Evolutionary conservation across 371 early-diverging fungal genomes (phyloP).

Genomic region (Saksenaea vasiformis): DNA sequence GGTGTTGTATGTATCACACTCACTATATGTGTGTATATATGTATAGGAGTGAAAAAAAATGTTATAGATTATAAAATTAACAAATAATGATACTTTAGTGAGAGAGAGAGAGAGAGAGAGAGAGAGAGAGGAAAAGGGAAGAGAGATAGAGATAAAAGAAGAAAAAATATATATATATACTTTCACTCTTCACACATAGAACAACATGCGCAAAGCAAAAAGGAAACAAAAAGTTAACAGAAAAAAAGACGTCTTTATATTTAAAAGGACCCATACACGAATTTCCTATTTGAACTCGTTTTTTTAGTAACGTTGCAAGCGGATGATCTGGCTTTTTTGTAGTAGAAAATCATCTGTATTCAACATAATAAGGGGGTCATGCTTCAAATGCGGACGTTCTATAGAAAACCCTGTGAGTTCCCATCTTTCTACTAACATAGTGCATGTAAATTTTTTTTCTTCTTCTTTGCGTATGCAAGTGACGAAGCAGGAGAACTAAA

Average conservation of each 20-base stretch:
- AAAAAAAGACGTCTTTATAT: neutral
- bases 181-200: neutral
- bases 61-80: no score
- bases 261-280: neutral
- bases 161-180: neutral
- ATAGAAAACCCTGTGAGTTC: conserved; percentile 7
- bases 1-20: no score
- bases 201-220: neutral
- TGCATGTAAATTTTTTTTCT: neutral
- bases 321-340: conserved; percentile 1
- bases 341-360: conserved; percentile 1
- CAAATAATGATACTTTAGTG: neutral
- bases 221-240: neutral
- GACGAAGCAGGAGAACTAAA: neutral
- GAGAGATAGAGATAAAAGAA: neutral
- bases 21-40: no score
- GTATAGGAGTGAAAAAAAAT: no score
- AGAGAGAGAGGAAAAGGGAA: neutral
- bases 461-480: neutral
- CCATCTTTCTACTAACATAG: neutral
- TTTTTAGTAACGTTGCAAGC: conserved; percentile 5
- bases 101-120: neutral
- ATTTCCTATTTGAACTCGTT: neutral
- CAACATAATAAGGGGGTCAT: conserved; percentile 3
- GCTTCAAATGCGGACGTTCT: neutral